These are phyloP conservation scores for Blastobotrys illinoisensis DNA, from an alignment of 1,139 yeast species.

Conservation along the genomic window DNA sequence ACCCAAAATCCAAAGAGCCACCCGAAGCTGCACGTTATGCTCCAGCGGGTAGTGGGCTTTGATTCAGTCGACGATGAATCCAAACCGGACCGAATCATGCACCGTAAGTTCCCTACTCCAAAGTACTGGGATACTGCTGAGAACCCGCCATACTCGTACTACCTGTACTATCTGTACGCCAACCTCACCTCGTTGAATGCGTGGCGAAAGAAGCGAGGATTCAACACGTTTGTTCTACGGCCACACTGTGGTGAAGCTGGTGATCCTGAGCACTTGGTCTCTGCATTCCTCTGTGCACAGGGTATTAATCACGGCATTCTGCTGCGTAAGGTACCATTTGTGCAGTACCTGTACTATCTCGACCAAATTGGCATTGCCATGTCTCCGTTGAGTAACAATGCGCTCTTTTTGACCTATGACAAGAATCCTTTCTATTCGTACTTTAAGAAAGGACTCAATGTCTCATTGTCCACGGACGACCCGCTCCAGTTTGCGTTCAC, in stretches of 20 bases:
- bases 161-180: conserved; percentile 80
- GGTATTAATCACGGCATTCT: conserved; percentile 94
- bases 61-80: conserved; percentile 99
- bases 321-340: conserved; percentile 85
- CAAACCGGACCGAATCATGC: conserved; percentile 76
- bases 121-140: conserved; percentile 66
- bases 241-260: conserved; percentile 99
- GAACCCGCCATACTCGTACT: conserved; percentile 98
- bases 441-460: conserved; percentile 89
- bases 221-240: conserved; percentile 83
- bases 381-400: conserved; percentile 97
- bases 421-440: conserved; percentile 87
- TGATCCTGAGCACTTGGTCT: conserved; percentile 91
- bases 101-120: conserved; percentile 78
- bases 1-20: conserved; percentile 75
- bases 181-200: conserved; percentile 81
- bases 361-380: conserved; percentile 98
- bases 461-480: conserved; percentile 89
- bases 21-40: conserved; percentile 81
- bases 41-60: conserved; percentile 93
- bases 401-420: conserved; percentile 89
- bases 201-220: conserved; percentile 67
- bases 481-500: conserved; percentile 94
- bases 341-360: conserved; percentile 86
- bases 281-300: conserved; percentile 84